Evolutionary conservation across 768 basidiomycete species (phyloP).

Genomic region (Lyophyllum atratum): DNA sequence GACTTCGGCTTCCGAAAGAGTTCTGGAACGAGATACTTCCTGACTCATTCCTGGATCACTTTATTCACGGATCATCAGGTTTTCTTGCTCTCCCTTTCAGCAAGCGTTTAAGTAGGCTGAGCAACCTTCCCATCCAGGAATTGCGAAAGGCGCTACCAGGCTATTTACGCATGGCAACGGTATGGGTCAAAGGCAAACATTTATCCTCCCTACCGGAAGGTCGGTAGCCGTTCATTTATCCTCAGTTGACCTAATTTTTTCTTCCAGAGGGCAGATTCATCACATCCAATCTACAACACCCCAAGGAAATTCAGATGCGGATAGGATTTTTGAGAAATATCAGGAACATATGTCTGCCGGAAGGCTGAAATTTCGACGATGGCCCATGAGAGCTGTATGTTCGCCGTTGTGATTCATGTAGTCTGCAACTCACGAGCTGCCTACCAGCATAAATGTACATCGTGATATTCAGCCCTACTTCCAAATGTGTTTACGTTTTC

Average conservation of each 20-base stretch:
- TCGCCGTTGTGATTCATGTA: neutral
- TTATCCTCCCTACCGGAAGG: constrained; percentile 50
- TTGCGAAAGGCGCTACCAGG: constrained; percentile 22
- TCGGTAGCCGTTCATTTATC: constrained; percentile 20
- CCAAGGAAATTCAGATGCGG: constrained; percentile 45
- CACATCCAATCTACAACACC: constrained; percentile 47
- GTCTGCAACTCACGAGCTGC: neutral
- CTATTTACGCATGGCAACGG: constrained; percentile 24
- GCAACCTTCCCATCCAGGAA: constrained; percentile 25
- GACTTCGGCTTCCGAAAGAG: constrained; percentile 34
- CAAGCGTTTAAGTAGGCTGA: neutral
- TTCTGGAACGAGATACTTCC: constrained; percentile 35
- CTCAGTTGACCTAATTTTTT: neutral
- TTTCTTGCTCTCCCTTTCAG: neutral
- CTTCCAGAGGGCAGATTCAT: constrained; percentile 62
- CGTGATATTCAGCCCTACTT: neutral
- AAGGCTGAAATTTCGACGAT: constrained; percentile 63
- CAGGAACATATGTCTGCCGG: constrained; percentile 64
- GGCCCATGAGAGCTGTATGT: constrained; percentile 68
- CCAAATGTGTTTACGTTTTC: constrained; percentile 1
- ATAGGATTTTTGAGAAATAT: constrained; percentile 63
- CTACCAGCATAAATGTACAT: constrained; percentile 66
- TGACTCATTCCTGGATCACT: constrained; percentile 31
- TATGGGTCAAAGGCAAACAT: constrained; percentile 41
- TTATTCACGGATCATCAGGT: constrained; percentile 34